A percentile compares a stretch with the other conserved stretches of the same genome.
Conservation (phyloP, 177 flowering plant genomes). For the Vitis hybrid region DNA sequence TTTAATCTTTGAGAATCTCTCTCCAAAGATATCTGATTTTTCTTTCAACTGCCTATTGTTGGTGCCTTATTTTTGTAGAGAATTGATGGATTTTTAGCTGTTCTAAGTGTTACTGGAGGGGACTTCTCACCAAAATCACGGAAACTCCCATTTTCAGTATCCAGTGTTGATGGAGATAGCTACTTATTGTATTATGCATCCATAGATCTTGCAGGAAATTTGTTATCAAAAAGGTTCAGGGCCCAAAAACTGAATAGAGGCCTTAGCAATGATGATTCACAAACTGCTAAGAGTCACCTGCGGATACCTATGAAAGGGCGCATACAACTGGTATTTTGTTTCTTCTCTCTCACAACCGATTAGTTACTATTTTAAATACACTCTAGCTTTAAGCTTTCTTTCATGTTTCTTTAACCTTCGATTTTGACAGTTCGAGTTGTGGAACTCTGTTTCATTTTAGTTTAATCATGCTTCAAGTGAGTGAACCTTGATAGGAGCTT, state of each 20-base stretch:
- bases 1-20: neutral
- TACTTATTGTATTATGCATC: constrained; percentile 78
- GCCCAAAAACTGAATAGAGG: constrained; percentile 49
- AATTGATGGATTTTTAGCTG: constrained; percentile 93
- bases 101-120: constrained; percentile 82
- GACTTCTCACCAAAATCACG: constrained; percentile 79
- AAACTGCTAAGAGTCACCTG: constrained; percentile 44
- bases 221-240: constrained; percentile 37
- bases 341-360: constrained; percentile 19
- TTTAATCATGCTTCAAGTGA: no score
- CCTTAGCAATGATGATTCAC: constrained; percentile 50
- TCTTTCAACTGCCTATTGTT: constrained; percentile 1
- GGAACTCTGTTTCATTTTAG: no score
- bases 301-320: constrained; percentile 93
- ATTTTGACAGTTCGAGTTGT: no score
- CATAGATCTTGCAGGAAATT: constrained; percentile 62
- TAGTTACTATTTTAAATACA: neutral
- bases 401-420: no score
- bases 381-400: no score
- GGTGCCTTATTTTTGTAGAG: constrained; percentile 32
- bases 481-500: no score
- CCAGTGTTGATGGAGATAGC: constrained; percentile 84
- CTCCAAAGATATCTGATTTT: constrained; percentile 4
- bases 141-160: constrained; percentile 88
- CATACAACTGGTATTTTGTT: constrained; percentile 79